These are phyloP conservation scores for Cordyceps tenuipes DNA, from an alignment of 2,329 filamentous ascomycete species.

Conservation along the genomic window DNA sequence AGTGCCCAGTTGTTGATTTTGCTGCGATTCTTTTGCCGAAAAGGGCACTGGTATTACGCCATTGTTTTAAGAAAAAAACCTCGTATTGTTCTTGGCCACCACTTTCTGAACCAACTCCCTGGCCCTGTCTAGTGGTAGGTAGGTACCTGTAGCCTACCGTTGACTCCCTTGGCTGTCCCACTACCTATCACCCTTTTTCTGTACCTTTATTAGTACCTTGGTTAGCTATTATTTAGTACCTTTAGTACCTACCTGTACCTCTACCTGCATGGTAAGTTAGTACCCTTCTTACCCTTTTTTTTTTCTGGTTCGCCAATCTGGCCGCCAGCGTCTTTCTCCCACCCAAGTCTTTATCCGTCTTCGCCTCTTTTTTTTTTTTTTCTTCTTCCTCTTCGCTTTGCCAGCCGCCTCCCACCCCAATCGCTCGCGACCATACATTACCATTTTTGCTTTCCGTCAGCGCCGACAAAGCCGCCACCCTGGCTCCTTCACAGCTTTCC, in stretches of 20 bases:
- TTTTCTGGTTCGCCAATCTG: background rate
- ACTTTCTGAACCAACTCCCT: too few species aligned
- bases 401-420: background rate
- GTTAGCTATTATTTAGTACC: too few species aligned
- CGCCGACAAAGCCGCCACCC: slow-evolving; percentile 26
- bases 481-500: slow-evolving; percentile 42
- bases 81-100: too few species aligned
- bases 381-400: background rate
- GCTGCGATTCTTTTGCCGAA: too few species aligned
- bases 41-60: too few species aligned
- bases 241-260: too few species aligned
- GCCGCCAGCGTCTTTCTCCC: background rate
- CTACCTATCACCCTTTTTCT: too few species aligned
- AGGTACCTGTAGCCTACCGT: background rate
- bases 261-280: too few species aligned
- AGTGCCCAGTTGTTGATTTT: too few species aligned
- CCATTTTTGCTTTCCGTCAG: background rate
- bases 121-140: background rate
- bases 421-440: background rate
- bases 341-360: background rate
- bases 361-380: background rate
- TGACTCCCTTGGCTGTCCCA: too few species aligned
- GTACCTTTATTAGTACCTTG: too few species aligned
- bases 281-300: background rate
- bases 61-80: too few species aligned